Percentiles rank a stretch among this genome's conserved stretches.
Conservation (phyloP, 2,329 filamentous ascomycete genomes). For the Ophiostoma populinum region DNA sequence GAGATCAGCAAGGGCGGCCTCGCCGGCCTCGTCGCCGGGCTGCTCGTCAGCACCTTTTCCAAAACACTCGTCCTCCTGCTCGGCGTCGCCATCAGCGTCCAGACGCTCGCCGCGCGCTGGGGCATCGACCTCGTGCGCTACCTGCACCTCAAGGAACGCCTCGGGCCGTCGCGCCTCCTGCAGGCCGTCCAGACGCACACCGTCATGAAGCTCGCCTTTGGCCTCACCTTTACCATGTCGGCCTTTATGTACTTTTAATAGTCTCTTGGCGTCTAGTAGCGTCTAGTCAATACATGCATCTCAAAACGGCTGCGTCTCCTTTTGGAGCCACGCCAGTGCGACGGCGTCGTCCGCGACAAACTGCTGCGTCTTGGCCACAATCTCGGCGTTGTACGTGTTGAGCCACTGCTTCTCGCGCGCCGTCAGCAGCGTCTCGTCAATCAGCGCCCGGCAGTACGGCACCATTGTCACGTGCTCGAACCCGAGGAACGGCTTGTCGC, state of each 20-base stretch:
- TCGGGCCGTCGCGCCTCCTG: conserved; percentile 24
- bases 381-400: conserved; percentile 68
- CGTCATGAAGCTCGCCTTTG: conserved; percentile 52
- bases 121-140: conserved; percentile 24
- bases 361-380: conserved; percentile 62
- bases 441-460: conserved; percentile 78
- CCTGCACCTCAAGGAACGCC: conserved; percentile 20
- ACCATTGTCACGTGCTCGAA: conserved; percentile 98
- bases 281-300: neutral
- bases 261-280: neutral
- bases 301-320: conserved; percentile 61
- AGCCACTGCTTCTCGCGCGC: conserved; percentile 66
- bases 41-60: conserved; percentile 54
- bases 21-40: conserved; percentile 42
- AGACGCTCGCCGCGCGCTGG: conserved; percentile 22
- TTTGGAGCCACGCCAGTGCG: conserved; percentile 64
- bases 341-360: conserved; percentile 59
- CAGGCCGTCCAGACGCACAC: conserved; percentile 38
- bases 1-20: conserved; percentile 36
- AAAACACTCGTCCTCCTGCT: conserved; percentile 50
- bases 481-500: conserved; percentile 82
- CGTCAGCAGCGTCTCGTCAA: conserved; percentile 57
- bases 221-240: conserved; percentile 54
- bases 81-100: conserved; percentile 41
- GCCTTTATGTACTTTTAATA: conserved; percentile 36